Conservation (phyloP, 2,329 filamentous ascomycete genomes). For the Pestalotiopsis sp. region DNA sequence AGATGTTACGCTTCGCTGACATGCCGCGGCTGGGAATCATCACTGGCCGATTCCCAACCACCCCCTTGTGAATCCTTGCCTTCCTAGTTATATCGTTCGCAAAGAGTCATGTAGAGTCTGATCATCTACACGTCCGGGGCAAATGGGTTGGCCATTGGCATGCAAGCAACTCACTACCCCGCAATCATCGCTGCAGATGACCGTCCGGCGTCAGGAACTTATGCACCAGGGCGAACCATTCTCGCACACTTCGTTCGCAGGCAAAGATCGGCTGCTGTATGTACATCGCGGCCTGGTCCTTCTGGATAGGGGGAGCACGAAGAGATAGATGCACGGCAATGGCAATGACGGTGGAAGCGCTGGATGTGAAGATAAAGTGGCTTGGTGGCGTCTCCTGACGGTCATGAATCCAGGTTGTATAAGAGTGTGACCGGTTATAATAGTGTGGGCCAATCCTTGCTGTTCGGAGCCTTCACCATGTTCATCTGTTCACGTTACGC, state of each 20-base stretch:
- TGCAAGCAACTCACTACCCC: constrained; percentile 9
- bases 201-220: neutral
- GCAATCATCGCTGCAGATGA: constrained; percentile 6
- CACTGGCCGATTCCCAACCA: neutral
- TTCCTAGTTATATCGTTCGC: neutral
- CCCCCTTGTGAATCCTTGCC: neutral
- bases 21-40: neutral
- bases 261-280: neutral
- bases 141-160: neutral
- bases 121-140: neutral
- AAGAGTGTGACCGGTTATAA: neutral
- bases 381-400: neutral
- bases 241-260: neutral
- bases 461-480: constrained; percentile 8
- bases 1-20: neutral
- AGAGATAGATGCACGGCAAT: neutral
- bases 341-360: neutral
- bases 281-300: neutral
- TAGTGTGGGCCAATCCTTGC: constrained; percentile 1
- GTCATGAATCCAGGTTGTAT: neutral
- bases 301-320: neutral
- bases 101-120: neutral
- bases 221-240: constrained; percentile 5
- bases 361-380: neutral
- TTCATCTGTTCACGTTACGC: neutral